Evolutionary conservation across 129 eudicot species (phyloP).

Genomic region (Helichrysum umbraculigerum): DNA sequence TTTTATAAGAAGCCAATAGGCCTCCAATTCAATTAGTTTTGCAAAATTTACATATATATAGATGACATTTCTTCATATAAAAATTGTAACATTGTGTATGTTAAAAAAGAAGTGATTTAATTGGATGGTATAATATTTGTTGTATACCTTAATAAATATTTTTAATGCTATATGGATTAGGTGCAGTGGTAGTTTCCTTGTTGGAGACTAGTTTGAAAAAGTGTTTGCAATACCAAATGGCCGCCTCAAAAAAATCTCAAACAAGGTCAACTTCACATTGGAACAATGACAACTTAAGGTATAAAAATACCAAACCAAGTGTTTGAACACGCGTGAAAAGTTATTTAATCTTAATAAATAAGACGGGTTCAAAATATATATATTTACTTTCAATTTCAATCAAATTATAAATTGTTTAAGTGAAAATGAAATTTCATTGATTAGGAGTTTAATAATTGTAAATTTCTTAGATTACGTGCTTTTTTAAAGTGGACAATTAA

Average conservation of each 20-base stretch:
- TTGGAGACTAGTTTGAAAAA: conserved; percentile 11
- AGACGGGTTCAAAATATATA: too few species aligned
- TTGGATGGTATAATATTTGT: neutral
- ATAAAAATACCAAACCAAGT: neutral
- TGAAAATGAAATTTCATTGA: too few species aligned
- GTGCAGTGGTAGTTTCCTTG: conserved; percentile 20
- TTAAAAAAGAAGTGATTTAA: neutral
- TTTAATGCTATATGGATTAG: conserved; percentile 14
- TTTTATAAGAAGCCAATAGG: too few species aligned
- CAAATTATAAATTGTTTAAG: too few species aligned
- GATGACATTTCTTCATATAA: too few species aligned
- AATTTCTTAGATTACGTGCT: too few species aligned
- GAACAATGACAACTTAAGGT: neutral
- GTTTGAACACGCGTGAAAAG: conserved; percentile 11
- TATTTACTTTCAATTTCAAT: too few species aligned
- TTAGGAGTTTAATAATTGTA: too few species aligned
- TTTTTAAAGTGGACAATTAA: too few species aligned
- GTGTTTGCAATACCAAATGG: conserved; percentile 10
- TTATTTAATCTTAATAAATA: neutral
- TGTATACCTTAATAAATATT: neutral
- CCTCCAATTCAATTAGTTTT: too few species aligned
- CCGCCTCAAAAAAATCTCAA: conserved; percentile 11
- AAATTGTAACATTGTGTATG: neutral
- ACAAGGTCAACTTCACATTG: conserved; percentile 29
- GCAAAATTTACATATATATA: too few species aligned